Base-by-base conservation (phyloP, 495 filamentous ascomycete species). In the Neurospora discreta region DNA sequence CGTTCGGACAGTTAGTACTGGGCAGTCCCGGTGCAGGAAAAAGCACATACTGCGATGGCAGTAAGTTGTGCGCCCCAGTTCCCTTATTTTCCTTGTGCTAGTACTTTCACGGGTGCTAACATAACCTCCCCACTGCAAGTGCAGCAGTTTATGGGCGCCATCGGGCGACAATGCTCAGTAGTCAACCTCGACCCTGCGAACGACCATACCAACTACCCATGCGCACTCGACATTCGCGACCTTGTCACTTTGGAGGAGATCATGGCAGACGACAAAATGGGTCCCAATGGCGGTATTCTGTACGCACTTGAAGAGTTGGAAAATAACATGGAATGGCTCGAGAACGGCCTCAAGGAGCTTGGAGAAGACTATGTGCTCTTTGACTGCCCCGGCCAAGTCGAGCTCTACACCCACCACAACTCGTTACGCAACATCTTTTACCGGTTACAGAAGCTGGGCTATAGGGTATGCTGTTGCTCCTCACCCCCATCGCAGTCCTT, bases 181-280 rank as follows among this genome's bases (percentile, higher is more conserved):
- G 92, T 97, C 71, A 99, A 99, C 81, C 90, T 99, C 73, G 95
- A 99, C 83, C 95, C 95, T 41, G 95, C 95, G 65, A 99, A 99
- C 84, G 95, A 99, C 77, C 85, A 86, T 68, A 91, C 89, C 3
- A 89, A 84, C 44, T 95, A 94, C 76, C 89, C 90, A 5, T 93
- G 90, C 81, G 94, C 94, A 69, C 87, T 99, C 77, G 96, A 98
- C 80, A 92, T 99, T 40, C 92, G 95, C 68, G 86, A 92, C 68
- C 85, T 99, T 1, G 89, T 99, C 39, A 95, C 90, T 1, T 81
- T 98, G 13, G 95, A 99, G 75, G 93, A 97, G 73, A 90, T 98
- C 68, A 99, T 99, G 95, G 87, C 88, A n/a, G 92, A 93, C 69
- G 93, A 98, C 76, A 87, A 90, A 46, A 81, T 99, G 8, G 95